Base-by-base conservation (phyloP, 148 eudicot species). In the Beta vulgaris region DNA sequence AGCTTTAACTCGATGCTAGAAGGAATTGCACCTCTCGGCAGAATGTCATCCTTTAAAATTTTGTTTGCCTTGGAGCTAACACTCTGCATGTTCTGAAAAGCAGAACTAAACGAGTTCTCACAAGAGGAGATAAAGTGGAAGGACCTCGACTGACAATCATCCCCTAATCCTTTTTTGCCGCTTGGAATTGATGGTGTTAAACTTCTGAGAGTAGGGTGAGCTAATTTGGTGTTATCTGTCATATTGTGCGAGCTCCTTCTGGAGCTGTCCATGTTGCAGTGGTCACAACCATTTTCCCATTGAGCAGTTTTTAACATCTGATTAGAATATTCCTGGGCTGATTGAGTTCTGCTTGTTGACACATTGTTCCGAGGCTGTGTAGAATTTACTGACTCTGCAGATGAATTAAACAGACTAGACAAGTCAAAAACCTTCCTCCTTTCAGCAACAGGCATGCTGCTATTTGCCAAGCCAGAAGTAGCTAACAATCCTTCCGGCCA, bases 401-500 rank as follows among this genome's bases (percentile, higher is more conserved):
- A 54, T 58, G 80, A 68, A 73, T 80, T 64, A 76, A 80, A 80
- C 67, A 81, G 78, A 74, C 82, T 73, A 73, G 80, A 82, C 62
- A 70, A 58, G 46, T 78, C 86, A 69, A 85, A 76, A 73, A 49
- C 82, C 82, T 75, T 73, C 61, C 82, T 62, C 59, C 74, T 40
- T 69, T 73, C 74, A 49, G 84, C 75, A 63, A 76, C 79, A 66
- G 76, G 61, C 31, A 40, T 69, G 25, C 61, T 71, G 74, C 59
- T 55, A 75, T 80, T 79, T 73, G 78, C 71, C 71, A 68, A 72
- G 79, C 79, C 84, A 82, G 88, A 64, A 66, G 83, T 73, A 58
- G 81, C 68, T 74, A 85, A 73, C 73, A 76, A 73, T 79, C 73
- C 91, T 82, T 90, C 88, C 73, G 91, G 90, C 94, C 94, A 90